A percentile compares a stretch with the other conserved stretches of the same genome.
Conservation (phyloP, 768 basidiomycete species). For the Lyophyllum decastes region DNA sequence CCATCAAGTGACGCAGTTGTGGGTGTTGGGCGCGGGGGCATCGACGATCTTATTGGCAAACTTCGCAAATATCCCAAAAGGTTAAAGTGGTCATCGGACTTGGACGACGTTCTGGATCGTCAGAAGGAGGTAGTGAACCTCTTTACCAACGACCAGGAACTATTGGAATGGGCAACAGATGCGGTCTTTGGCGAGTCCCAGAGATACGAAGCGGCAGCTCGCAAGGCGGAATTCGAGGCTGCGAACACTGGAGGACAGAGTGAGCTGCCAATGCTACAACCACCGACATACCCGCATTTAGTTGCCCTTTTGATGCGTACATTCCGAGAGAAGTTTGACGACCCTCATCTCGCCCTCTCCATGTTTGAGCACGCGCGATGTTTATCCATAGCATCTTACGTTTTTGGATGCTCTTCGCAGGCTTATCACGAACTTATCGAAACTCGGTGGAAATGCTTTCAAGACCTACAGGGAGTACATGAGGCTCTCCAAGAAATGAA, state of each 20-base stretch:
- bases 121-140: constrained; percentile 75
- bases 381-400: constrained; percentile 78
- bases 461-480: constrained; percentile 77
- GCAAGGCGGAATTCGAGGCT: constrained; percentile 33
- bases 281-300: constrained; percentile 71
- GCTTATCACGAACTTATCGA: constrained; percentile 88
- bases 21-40: constrained; percentile 25
- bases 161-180: constrained; percentile 71
- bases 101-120: constrained; percentile 59
- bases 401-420: constrained; percentile 85
- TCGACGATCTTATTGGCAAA: constrained; percentile 55
- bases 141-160: constrained; percentile 66
- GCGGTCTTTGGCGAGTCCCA: constrained; percentile 68
- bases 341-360: constrained; percentile 80
- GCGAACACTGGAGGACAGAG: constrained; percentile 23
- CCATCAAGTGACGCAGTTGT: constrained; percentile 14
- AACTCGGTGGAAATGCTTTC: constrained; percentile 83
- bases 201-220: constrained; percentile 49
- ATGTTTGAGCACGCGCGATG: constrained; percentile 81
- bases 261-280: constrained; percentile 47
- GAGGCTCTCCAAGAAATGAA: constrained; percentile 81
- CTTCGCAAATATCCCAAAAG: constrained; percentile 54
- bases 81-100: constrained; percentile 50
- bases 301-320: constrained; percentile 76
- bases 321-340: constrained; percentile 75